Evolutionary conservation across 169 alveolate genomes (phyloP), one percentile per base, ranked within the genome.

Genomic region (Eimeria necatrix): DNA sequence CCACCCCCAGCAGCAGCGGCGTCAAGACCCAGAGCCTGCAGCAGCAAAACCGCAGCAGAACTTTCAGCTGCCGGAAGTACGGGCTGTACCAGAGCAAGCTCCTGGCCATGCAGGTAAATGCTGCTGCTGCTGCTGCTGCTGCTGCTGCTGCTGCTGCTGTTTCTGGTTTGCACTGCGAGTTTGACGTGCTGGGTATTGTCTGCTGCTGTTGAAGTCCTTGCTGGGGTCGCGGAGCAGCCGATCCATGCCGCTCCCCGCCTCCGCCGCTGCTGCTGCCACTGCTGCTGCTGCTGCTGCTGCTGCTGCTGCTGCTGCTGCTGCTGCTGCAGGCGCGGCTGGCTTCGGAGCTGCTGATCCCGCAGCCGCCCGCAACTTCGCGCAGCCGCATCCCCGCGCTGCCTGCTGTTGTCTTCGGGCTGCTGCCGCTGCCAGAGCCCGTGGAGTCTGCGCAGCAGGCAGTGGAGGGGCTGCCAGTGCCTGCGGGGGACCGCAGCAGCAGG

Each of bases 41-140:
- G 89, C 89, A 80, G 83, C 95, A 91, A 61, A 91, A 91, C 53
- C 84, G 84, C 46, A 91, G 95, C 70, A 84, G 95, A 26, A 91
- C 95, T 4, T 91, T 91, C 81, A 91, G 95, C 90, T 91, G 95
- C 90, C 76, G 95, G 60, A 91, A 91, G 83, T 91, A 91, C 41
- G 95, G 95, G 26, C 81, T 91, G 4, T 76, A 91, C 61, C 95
- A 91, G 56, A 51, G 90, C 26, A 83, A 83, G n/a, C 32, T 76
- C 5, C 53, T 91, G 12, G 95, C 95, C 41, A n/a, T 91, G 4
- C 95, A 91, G 80, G 95, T 83, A 16, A 41, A 86, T 76, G 91
- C n/a, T 80, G 61, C 61, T 80, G 71, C 48, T 80, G 86, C 70
- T 49, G 70, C 89, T 80, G 89, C 41, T 32, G 41, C 76, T 49